Percentiles rank a stretch among this genome's conserved stretches.
These are phyloP conservation scores for Zychaea mexicana DNA, from an alignment of 371 early-diverging fungal species.

Conservation along the genomic window DNA sequence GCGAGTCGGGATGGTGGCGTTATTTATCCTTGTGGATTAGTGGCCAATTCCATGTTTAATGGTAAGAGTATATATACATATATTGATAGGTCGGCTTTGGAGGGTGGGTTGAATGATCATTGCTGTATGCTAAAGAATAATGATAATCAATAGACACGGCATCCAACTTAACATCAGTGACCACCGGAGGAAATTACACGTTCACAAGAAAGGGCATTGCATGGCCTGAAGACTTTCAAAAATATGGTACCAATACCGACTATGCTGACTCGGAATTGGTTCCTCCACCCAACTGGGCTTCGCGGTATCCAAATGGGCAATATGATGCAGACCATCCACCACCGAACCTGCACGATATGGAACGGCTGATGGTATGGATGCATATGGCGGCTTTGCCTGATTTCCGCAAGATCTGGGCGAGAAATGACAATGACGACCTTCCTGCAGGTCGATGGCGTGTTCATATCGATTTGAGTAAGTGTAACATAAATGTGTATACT, in stretches of 20 bases:
- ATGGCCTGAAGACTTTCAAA: constrained; percentile 83
- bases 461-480: constrained; percentile 68
- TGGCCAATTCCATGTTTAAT: constrained; percentile 96
- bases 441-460: constrained; percentile 66
- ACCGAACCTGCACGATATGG: constrained; percentile 72
- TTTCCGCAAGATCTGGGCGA: constrained; percentile 96
- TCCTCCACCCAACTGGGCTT: constrained; percentile 84
- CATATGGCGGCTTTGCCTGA: constrained; percentile 94
- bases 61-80: constrained; percentile 42
- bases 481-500: not conserved
- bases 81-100: not conserved
- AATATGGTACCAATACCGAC: constrained; percentile 57
- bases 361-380: constrained; percentile 99
- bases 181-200: constrained; percentile 35
- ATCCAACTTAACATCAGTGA: constrained; percentile 30
- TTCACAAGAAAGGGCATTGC: constrained; percentile 75
- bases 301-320: constrained; percentile 56
- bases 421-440: constrained; percentile 61
- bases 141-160: constrained; percentile 42
- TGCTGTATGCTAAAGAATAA: too few relatives aligned
- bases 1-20: constrained; percentile 32
- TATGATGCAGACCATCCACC: constrained; percentile 62
- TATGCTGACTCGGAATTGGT: constrained; percentile 52
- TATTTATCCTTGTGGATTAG: constrained; percentile 97
- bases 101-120: too few relatives aligned